phyloP scores from a whole-genome alignment of 2,329 filamentous ascomycete species.

The Cladosporium sp. region DNA sequence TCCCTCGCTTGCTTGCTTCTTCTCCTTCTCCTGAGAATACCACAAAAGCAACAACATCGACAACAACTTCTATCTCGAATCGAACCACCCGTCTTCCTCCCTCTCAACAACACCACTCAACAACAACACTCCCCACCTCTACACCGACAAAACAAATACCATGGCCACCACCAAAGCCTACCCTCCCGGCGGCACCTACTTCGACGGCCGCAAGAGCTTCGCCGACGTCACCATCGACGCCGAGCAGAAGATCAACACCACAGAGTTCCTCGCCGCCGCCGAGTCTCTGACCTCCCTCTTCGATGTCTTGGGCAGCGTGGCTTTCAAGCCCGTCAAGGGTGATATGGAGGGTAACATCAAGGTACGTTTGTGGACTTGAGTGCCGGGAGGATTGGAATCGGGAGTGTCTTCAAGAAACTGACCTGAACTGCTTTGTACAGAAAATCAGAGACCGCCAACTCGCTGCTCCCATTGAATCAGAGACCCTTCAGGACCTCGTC shows the following conservation, averaged over 20 bases:
- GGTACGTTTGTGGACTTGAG: constrained; percentile 49
- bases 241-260: constrained; percentile 69
- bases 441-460: constrained; percentile 85
- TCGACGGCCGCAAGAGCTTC: constrained; percentile 86
- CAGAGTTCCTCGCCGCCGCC: constrained; percentile 85
- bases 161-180: constrained; percentile 23
- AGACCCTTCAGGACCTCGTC: constrained; percentile 79
- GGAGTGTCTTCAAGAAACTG: too few relatives aligned
- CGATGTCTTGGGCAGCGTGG: constrained; percentile 61
- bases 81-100: too few relatives aligned
- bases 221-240: constrained; percentile 72
- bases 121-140: too few relatives aligned
- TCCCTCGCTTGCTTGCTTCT: too few relatives aligned
- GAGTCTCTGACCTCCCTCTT: constrained; percentile 86
- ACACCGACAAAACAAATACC: constrained; percentile 12
- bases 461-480: constrained; percentile 72
- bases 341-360: constrained; percentile 92
- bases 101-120: too few relatives aligned
- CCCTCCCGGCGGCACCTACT: constrained; percentile 70
- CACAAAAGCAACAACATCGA: too few relatives aligned
- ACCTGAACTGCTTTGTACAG: too few relatives aligned
- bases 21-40: too few relatives aligned
- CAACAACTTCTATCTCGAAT: not conserved
- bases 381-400: too few relatives aligned
- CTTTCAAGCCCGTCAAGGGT: constrained; percentile 85